These are phyloP conservation scores for Leptodermis oblonga DNA, from an alignment of 257 asterid genomes.

Conservation along the genomic window DNA sequence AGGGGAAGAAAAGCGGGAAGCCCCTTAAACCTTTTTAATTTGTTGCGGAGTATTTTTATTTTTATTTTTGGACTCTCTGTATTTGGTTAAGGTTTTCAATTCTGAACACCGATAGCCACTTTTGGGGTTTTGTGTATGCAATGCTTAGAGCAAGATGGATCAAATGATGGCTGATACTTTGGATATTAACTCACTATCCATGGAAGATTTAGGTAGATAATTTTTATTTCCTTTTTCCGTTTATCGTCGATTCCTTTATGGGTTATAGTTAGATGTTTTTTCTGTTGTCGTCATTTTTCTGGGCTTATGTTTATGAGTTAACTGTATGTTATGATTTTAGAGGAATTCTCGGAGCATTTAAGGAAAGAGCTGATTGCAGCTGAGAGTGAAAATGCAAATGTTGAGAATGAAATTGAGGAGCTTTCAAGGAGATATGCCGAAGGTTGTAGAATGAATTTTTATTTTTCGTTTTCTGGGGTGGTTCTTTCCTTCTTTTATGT, in stretches of 20 bases:
- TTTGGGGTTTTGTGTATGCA: background rate
- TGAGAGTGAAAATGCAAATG: slow-evolving; percentile 48
- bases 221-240: background rate
- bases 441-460: slow-evolving; percentile 31
- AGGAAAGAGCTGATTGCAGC: slow-evolving; percentile 48
- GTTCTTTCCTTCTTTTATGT: background rate
- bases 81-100: background rate
- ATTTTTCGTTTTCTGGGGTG: background rate
- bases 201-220: slow-evolving; percentile 44
- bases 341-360: slow-evolving; percentile 44
- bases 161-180: slow-evolving; percentile 36
- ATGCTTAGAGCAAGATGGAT: slow-evolving; percentile 42
- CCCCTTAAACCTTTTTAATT: too few relatives aligned
- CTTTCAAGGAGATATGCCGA: slow-evolving; percentile 40
- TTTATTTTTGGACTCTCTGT: background rate
- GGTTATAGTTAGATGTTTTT: background rate
- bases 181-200: slow-evolving; percentile 34
- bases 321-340: slow-evolving; percentile 30
- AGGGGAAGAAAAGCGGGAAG: too few relatives aligned
- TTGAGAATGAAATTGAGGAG: slow-evolving; percentile 48
- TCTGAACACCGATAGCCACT: background rate
- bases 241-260: too few relatives aligned
- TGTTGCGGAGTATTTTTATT: too few relatives aligned
- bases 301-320: too few relatives aligned
- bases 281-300: background rate